phyloP scores from a whole-genome alignment of 2,329 filamentous ascomycete species.

The Cercospora zeae-maydis region DNA sequence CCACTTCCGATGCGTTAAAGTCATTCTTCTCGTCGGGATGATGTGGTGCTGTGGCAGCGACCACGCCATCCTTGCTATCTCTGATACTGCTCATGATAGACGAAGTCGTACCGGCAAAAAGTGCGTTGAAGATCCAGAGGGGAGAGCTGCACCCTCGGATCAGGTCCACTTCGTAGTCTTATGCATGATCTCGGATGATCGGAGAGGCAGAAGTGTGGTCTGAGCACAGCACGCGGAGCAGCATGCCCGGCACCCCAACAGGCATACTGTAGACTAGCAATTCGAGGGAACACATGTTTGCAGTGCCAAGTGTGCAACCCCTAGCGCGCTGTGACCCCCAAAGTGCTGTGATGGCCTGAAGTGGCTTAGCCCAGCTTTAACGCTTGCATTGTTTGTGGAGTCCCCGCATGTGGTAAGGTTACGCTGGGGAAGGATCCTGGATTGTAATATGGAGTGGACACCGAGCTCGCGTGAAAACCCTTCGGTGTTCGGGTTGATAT shows the following conservation, averaged over 20 bases:
- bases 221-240: neutral
- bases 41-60: neutral
- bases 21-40: constrained; percentile 10
- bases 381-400: constrained; percentile 10
- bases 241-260: neutral
- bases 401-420: constrained; percentile 3
- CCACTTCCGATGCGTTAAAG: constrained; percentile 40
- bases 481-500: constrained; percentile 1
- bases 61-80: constrained; percentile 12
- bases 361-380: constrained; percentile 3
- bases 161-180: constrained; percentile 7
- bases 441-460: neutral
- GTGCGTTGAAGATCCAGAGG: neutral
- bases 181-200: constrained; percentile 16
- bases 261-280: too few relatives aligned
- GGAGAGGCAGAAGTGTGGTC: neutral
- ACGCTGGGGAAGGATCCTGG: constrained; percentile 8
- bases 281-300: constrained; percentile 18
- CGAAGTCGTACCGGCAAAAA: neutral
- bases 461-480: neutral
- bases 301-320: constrained; percentile 6
- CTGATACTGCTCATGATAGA: constrained; percentile 10
- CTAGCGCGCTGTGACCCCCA: constrained; percentile 7
- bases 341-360: constrained; percentile 7
- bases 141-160: neutral